Base-by-base conservation (phyloP, 192 early-diverging fungal genomes). In the Lobosporangium transversale region DNA sequence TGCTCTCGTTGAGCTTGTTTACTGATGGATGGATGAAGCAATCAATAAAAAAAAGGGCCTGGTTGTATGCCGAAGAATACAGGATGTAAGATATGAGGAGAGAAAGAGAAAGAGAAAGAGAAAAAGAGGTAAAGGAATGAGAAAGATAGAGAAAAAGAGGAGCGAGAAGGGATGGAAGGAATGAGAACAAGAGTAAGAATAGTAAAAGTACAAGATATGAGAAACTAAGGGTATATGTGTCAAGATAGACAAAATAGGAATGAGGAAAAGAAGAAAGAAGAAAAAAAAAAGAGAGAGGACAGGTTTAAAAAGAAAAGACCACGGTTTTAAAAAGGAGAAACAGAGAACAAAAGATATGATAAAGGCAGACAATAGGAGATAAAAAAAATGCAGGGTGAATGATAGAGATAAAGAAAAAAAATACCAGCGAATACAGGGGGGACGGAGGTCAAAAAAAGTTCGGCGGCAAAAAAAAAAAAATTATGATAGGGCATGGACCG, bases 61-160 rank as follows among this genome's bases (percentile, higher is more conserved):
- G n/a, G n/a, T n/a, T n/a, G n/a, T n/a, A n/a, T n/a, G n/a, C n/a
- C 4, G 17, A 14, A 21, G 36, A 32, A 45, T 32, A 35, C 21
- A 42, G 37, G 4, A n/a, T 32, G 24, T 30, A 12, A 20, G 24
- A 42, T 14, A 27, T 17, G 44, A 36, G 43, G 61, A 31, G 26
- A 55, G 20, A 51, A 23, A 42, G 58, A 61, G 20, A 49, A 23
- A 61, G 50, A 40, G 29, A 44, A 18, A 26, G 35, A 17, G 20
- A 8, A 45, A 47, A 53, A 24, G 23, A 45, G 40, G 26, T 6
- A 21, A 14, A 36, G 45, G 24, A 40, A 43, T 24, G n/a, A 53
- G 26, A 32, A 27, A 17, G 30, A 47, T 30, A 30, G 18, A 47
- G 24, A 21, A 20, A 45, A 47, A n/a, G 17, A 32, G 35, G 45